phyloP scores from a whole-genome alignment of 2,329 filamentous ascomycete species.

The Cladosporium sp. region DNA sequence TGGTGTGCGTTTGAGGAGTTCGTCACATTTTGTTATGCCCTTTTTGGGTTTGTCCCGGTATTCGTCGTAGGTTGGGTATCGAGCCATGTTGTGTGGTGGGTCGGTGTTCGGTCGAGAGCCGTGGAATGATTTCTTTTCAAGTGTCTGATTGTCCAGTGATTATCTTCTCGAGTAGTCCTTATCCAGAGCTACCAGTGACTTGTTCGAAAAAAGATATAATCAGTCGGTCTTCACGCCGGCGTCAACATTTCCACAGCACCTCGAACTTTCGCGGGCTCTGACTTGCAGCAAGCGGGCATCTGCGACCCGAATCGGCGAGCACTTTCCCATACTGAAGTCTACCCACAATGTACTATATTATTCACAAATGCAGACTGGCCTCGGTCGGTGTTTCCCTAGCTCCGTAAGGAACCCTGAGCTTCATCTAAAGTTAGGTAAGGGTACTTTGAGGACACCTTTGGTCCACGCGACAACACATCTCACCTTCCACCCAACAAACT shows the following conservation, averaged over 20 bases:
- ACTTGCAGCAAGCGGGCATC: background rate
- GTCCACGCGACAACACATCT: background rate
- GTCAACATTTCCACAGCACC: constrained; percentile 1
- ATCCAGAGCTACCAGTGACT: background rate
- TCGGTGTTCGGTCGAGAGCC: background rate
- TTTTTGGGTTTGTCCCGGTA: constrained; percentile 33
- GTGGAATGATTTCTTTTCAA: background rate
- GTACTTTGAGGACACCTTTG: constrained; percentile 8
- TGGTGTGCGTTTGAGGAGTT: constrained; percentile 33
- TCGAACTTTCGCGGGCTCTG: constrained; percentile 2
- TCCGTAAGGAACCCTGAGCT: constrained; percentile 4
- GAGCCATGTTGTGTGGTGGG: constrained; percentile 29
- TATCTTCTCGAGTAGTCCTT: background rate
- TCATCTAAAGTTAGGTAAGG: constrained; percentile 11
- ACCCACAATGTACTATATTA: background rate
- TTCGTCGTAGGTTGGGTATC: constrained; percentile 37
- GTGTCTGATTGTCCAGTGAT: background rate
- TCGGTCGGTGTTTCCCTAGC: background rate
- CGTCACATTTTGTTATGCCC: constrained; percentile 36
- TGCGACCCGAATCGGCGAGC: background rate
- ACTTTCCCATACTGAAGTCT: background rate
- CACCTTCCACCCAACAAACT: background rate
- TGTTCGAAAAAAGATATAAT: background rate
- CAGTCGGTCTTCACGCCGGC: background rate
- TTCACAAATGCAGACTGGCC: background rate